Conservation (phyloP, 169 alveolate species). For the Sarcocystis neurona region DNA sequence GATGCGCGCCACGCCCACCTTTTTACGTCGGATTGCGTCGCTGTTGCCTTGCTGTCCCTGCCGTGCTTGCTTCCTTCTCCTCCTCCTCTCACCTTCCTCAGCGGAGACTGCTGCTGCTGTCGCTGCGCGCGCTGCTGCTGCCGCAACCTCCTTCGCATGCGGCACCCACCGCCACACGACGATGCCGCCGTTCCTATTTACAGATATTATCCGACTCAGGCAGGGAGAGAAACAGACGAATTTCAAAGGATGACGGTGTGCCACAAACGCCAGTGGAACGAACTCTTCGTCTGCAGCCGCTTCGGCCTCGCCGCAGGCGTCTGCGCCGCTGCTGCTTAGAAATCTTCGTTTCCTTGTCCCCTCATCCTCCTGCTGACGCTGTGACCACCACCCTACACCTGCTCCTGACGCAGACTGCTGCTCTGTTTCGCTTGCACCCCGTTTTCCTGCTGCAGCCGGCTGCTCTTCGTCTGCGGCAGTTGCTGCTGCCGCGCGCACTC, state of each 20-base stretch:
- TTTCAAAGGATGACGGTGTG: constrained; percentile 37
- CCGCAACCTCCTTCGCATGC: background rate
- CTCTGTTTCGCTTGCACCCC: background rate
- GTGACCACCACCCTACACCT: background rate
- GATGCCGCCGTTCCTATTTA: constrained; percentile 48
- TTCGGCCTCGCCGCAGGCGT: background rate
- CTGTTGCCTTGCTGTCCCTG: too few species aligned
- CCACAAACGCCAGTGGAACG: constrained; percentile 42
- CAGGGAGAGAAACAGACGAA: constrained; percentile 53
- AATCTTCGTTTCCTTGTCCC: background rate
- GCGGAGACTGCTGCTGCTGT: background rate
- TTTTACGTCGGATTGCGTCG: too few species aligned
- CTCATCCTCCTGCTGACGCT: background rate
- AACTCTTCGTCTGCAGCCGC: constrained; percentile 29
- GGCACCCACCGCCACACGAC: constrained; percentile 43
- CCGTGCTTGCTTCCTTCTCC: background rate
- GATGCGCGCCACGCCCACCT: too few species aligned
- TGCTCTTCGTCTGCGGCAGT: background rate
- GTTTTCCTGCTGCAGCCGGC: too few species aligned
- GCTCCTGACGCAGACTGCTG: background rate
- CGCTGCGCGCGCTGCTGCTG: background rate
- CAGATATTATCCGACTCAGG: constrained; percentile 37
- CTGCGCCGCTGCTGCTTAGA: background rate
- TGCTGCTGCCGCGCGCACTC: too few species aligned
- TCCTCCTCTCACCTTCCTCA: background rate